A percentile compares a stretch with the other conserved stretches of the same genome.
phyloP scores from a whole-genome alignment of 805 yeast species.

The Torulaspora microellipsoides region DNA sequence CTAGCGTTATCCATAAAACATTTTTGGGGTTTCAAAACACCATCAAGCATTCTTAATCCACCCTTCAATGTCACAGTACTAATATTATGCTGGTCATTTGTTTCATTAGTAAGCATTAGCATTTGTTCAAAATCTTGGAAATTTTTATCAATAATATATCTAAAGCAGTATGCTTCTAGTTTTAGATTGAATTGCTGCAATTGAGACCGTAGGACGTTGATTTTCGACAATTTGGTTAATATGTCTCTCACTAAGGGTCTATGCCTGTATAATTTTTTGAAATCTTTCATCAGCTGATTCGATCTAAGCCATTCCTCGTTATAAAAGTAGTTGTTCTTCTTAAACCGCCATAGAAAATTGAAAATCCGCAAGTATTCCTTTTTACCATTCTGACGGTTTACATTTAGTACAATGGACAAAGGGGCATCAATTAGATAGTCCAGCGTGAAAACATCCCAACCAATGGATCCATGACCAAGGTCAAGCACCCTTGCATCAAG shows the following conservation, averaged over 20 bases:
- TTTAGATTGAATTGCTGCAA: constrained; percentile 34
- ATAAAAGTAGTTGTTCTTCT: constrained; percentile 54
- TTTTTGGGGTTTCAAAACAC: constrained; percentile 31
- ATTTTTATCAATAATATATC: constrained; percentile 32
- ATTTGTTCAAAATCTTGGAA: constrained; percentile 32
- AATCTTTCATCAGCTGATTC: constrained; percentile 31
- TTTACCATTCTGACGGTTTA: constrained; percentile 40
- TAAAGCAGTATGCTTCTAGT: constrained; percentile 32
- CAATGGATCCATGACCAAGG: constrained; percentile 64
- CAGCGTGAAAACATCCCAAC: constrained; percentile 90
- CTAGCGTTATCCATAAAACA: constrained; percentile 21
- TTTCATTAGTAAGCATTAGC: constrained; percentile 26
- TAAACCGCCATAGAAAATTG: constrained; percentile 78
- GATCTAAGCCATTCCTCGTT: constrained; percentile 44
- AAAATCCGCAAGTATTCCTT: constrained; percentile 72
- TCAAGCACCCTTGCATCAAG: constrained; percentile 82
- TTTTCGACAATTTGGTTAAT: constrained; percentile 26
- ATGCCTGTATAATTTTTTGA: constrained; percentile 20
- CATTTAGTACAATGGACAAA: constrained; percentile 51
- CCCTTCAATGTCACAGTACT: constrained; percentile 26
- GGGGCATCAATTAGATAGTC: constrained; percentile 62
- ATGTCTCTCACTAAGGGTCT: constrained; percentile 30
- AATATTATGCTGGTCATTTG: constrained; percentile 34
- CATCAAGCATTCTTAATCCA: constrained; percentile 26
- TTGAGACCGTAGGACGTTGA: constrained; percentile 33